These are phyloP conservation scores for Prunus mume DNA, from an alignment of 306 rosid species.

Conservation along the genomic window DNA sequence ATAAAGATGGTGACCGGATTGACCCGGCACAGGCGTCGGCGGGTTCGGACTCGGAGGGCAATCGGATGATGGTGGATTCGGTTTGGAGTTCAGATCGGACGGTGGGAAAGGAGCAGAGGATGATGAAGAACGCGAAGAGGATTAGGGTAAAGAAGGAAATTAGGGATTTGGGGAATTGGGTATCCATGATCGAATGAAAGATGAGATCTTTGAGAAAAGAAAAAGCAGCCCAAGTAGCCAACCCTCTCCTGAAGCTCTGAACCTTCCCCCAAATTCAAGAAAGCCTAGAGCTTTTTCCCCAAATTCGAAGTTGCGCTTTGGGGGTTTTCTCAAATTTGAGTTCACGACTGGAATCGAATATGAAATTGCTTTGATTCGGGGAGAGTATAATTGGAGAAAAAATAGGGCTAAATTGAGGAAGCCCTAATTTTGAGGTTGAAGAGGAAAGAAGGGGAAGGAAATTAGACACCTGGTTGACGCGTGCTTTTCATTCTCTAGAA, in stretches of 20 bases:
- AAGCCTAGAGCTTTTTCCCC: neutral
- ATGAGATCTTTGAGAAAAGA: slow-evolving; percentile 25
- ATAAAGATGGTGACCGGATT: slow-evolving; percentile 21
- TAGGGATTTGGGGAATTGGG: slow-evolving; percentile 22
- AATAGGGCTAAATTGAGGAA: neutral
- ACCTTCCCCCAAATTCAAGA: neutral
- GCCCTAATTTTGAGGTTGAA: slow-evolving; percentile 1
- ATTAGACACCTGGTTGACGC: neutral
- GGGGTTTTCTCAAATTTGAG: neutral
- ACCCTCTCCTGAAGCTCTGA: neutral
- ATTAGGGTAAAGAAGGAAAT: neutral
- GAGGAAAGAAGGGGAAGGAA: neutral
- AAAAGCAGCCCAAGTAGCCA: neutral
- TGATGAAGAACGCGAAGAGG: slow-evolving; percentile 15
- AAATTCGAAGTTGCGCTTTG: neutral
- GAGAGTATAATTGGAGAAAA: neutral
- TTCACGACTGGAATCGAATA: neutral
- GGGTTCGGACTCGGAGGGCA: slow-evolving; percentile 36
- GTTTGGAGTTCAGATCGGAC: slow-evolving; percentile 28
- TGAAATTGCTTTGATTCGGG: neutral
- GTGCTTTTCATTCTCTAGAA: neutral
- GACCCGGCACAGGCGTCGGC: slow-evolving; percentile 29
- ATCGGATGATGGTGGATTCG: slow-evolving; percentile 27
- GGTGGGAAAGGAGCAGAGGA: slow-evolving; percentile 27
- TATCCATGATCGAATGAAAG: slow-evolving; percentile 28